Conservation (phyloP, 2,329 filamentous ascomycete species). For the Golovinomyces cichoracearum region DNA sequence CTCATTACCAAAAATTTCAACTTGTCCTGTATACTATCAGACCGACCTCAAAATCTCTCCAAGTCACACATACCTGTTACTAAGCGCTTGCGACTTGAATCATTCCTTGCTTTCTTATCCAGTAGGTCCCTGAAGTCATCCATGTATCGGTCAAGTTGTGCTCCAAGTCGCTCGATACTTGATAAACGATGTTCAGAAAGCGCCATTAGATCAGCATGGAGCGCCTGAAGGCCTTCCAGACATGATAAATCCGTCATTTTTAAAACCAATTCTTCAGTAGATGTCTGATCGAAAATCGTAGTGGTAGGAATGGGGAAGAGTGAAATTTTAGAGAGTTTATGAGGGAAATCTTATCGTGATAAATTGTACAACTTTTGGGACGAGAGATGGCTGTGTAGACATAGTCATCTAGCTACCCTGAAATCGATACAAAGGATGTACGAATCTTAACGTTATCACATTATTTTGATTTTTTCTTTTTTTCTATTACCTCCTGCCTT, state of each 20-base stretch:
- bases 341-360: no score
- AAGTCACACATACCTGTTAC: slow-evolving; percentile 30
- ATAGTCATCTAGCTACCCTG: no score
- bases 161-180: slow-evolving; percentile 40
- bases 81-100: slow-evolving; percentile 46
- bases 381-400: no score
- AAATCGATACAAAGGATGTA: no score
- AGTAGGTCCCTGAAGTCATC: slow-evolving; percentile 45
- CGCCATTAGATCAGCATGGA: slow-evolving; percentile 63
- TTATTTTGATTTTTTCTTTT: no score
- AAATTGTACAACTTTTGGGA: no score
- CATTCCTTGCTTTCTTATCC: slow-evolving; percentile 48
- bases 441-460: no score
- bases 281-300: background rate
- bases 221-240: slow-evolving; percentile 52
- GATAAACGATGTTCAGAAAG: slow-evolving; percentile 45
- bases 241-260: slow-evolving; percentile 47
- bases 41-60: slow-evolving; percentile 4
- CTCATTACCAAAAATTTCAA: slow-evolving; percentile 44
- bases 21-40: slow-evolving; percentile 31
- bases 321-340: no score
- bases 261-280: slow-evolving; percentile 8
- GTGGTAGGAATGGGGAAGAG: no score
- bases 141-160: slow-evolving; percentile 38
- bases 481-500: no score